Conservation (phyloP, 345 rosid species). For the Isatis tinctoria region DNA sequence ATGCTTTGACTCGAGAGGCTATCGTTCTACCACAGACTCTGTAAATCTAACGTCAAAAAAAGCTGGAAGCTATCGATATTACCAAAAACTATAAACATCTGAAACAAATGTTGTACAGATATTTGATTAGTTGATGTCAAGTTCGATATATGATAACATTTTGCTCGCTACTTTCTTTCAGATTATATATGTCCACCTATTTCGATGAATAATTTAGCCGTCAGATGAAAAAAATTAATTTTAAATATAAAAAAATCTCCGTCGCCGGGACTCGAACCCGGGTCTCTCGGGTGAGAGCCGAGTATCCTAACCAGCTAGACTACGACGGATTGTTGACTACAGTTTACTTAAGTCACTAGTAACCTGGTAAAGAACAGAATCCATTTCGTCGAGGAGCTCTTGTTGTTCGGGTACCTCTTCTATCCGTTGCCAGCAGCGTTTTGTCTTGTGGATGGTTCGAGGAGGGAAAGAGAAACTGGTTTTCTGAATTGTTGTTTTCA, state of each 20-base stretch:
- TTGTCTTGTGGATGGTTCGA: conserved; percentile 15
- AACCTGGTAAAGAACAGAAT: not conserved
- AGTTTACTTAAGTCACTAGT: rapidly evolving
- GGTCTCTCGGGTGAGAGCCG: conserved; percentile 77
- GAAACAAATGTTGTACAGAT: conserved; percentile 17
- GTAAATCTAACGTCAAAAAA: conserved; percentile 27
- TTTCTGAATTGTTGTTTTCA: not conserved
- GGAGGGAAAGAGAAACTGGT: conserved; percentile 1
- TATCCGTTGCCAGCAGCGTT: conserved; percentile 29
- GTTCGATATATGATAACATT: conserved; percentile 1
- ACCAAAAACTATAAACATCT: not conserved
- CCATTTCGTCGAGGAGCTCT: not conserved
- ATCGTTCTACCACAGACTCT: conserved; percentile 11
- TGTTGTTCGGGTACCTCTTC: not conserved
- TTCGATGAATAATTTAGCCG: not conserved
- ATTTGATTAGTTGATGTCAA: not conserved
- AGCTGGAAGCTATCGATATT: not conserved
- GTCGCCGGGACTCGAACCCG: conserved; percentile 74
- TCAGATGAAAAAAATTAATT: not conserved
- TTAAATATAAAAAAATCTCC: conserved; percentile 39
- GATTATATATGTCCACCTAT: not conserved
- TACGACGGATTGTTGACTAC: conserved; percentile 22
- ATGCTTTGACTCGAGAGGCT: conserved; percentile 10
- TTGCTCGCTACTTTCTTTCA: no score
- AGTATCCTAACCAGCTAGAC: conserved; percentile 69